Base-by-base conservation (phyloP, 768 basidiomycete species). In the Lactarius deliciosus region DNA sequence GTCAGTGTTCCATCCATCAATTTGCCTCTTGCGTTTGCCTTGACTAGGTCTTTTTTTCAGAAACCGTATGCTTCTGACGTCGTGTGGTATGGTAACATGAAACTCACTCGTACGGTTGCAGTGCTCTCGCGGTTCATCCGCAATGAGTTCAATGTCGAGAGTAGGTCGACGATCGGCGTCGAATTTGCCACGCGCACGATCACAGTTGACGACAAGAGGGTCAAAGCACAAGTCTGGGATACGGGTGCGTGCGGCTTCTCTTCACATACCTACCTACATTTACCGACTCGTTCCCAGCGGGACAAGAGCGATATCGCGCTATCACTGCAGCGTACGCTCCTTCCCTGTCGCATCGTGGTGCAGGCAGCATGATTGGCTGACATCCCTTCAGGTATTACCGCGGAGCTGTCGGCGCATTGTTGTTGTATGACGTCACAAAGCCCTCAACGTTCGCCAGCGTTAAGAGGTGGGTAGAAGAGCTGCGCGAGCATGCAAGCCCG, bases 151-250 rank as follows among this genome's bases (percentile, higher is more conserved):
- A 97, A 96, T 82, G 84, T 96, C 71, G 97, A 98, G 76, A 94
- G 95, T 54, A 98, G 98, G 82, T 98, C 96, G 68, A 99, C 97
- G 32, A 98, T 99, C 76, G 96, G 97, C 62, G 96, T 99, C 72
- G 96, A 98, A 79, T 99, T 99, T 74, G 97, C 96, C 4, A 98
- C 96, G 47, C 87, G 97, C 74, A 92, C 92, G n/a, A 93, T 94
- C 77, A 91, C 84, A 71, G 92, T 98, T n/a, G 96, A 98, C 75
- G 87, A 87, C 47, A 98, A 98, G 87, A 95, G 88, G 2, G 85
- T 99, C 72, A 98, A 98, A 79, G 96, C 96, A 22, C 96, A 98
- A 79, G 91, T 99, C 73, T 99, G 96, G 96, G 97, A 99, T 79
- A 98, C 97, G 71, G 94, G 93, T 93, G 72, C 72, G 90, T 77